Base-by-base conservation (phyloP, 371 early-diverging fungal genomes). In the Mortierella sp. region DNA sequence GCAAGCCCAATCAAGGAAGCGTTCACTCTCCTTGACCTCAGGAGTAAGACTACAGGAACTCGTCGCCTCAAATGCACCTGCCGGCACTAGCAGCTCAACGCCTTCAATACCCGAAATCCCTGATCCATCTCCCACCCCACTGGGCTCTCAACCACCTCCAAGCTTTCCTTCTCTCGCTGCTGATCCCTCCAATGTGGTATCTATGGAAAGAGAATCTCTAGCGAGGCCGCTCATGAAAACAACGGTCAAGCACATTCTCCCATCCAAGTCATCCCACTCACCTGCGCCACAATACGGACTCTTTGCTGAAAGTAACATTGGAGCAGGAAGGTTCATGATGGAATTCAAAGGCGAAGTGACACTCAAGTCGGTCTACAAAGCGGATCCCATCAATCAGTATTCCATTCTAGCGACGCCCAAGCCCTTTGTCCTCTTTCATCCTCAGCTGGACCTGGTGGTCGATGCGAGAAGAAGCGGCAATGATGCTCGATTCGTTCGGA, bases 381-480 rank as follows among this genome's bases (percentile, higher is more conserved):
- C 79, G 23, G 84, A 89, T 38, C 80, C 84, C 3, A 82, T 81
- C 42, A 90, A 91, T 70, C 74, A 87, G 42, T 91, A 88, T 68
- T 71, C 80, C 16, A 63, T 87, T 13, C 59, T 92, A 27, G 89
- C 88, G 2, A 87, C 89, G 0, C 82, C 89, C 0, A 82, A 88
- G 23, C 87, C 91, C 1, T 89, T 87, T 76, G 90, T 94, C 1
- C 88, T 90, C 30, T 86, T 91, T 54, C 90, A 93, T 64, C 91
- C 90, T 0, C 83, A 86, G 5, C 52, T 91, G n/a, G 86, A 91
- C 49, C 82, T 92, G 4, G 88, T 84, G 38, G 87, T 95, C 2
- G 94, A 95, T 71, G 89, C 93, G 47, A 86, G 96, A 27, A 74
- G 83, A 18, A 80, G 81, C 28, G 93, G 92, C 12, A 86, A 88